A percentile compares a stretch with the other conserved stretches of the same genome.
phyloP scores from a whole-genome alignment of 2,329 filamentous ascomycete species.

The Camptophora hylomeconis region DNA sequence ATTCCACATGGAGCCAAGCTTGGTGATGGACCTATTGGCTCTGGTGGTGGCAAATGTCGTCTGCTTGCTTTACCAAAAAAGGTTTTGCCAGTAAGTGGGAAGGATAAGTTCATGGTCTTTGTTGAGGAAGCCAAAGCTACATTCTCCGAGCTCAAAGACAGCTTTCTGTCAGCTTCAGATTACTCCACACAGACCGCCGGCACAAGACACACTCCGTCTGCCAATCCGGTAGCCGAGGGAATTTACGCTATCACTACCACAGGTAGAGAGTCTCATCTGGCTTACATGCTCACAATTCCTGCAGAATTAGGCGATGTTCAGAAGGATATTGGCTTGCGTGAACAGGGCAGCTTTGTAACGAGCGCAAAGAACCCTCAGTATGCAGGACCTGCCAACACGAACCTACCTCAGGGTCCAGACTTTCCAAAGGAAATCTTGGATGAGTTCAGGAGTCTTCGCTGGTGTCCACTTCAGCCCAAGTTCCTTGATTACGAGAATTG shows the following conservation, averaged over 20 bases:
- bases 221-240: conserved; percentile 68
- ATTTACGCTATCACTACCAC: conserved; percentile 70
- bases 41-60: conserved; percentile 49
- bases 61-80: conserved; percentile 77
- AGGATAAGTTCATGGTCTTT: conserved; percentile 66
- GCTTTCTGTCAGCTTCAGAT: conserved; percentile 52
- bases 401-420: conserved; percentile 51
- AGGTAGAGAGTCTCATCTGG: conserved; percentile 59
- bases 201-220: conserved; percentile 53
- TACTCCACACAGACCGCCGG: conserved; percentile 68
- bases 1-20: conserved; percentile 57
- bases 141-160: conserved; percentile 57
- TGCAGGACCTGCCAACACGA: conserved; percentile 49
- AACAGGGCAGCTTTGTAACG: conserved; percentile 64
- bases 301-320: conserved; percentile 58
- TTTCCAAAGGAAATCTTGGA: conserved; percentile 61
- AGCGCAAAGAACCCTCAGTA: conserved; percentile 69
- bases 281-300: conserved; percentile 67
- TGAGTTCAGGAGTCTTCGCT: conserved; percentile 59
- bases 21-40: conserved; percentile 41
- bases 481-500: conserved; percentile 63
- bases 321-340: conserved; percentile 56
- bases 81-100: conserved; percentile 54
- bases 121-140: conserved; percentile 60
- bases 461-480: conserved; percentile 60